These are phyloP conservation scores for Colletotrichum plurivorum DNA, from an alignment of 2,329 filamentous ascomycete species.

Conservation along the genomic window DNA sequence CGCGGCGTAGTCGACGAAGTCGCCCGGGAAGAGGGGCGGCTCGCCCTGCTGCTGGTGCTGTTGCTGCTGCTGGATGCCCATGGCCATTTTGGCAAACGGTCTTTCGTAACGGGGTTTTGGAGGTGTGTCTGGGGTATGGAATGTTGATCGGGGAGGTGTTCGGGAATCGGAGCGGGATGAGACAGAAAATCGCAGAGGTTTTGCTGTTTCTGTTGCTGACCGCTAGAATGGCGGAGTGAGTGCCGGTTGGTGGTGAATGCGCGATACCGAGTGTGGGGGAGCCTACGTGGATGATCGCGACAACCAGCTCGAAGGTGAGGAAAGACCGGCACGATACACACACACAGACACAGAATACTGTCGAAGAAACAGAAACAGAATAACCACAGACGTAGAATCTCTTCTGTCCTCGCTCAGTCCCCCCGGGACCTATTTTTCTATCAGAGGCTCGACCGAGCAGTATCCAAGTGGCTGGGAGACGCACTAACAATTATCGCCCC, in stretches of 20 bases:
- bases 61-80: conserved; percentile 35
- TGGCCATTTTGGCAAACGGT: conserved; percentile 31
- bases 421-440: neutral
- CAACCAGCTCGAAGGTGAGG: too few species aligned
- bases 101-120: neutral
- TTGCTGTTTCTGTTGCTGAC: too few species aligned
- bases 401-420: neutral
- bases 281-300: too few species aligned
- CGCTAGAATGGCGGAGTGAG: too few species aligned
- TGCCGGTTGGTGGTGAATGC: too few species aligned
- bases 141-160: neutral
- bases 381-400: neutral
- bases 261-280: too few species aligned
- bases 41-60: conserved; percentile 34
- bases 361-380: neutral
- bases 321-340: neutral
- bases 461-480: neutral
- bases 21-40: conserved; percentile 34
- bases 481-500: neutral
- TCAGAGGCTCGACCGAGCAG: neutral
- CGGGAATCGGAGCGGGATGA: too few species aligned
- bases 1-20: conserved; percentile 35
- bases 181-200: too few species aligned
- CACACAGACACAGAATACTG: neutral
- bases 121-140: neutral